Conservation (phyloP, 352 stramenopile genomes). For the Thalassiosira livingstoniorum region DNA sequence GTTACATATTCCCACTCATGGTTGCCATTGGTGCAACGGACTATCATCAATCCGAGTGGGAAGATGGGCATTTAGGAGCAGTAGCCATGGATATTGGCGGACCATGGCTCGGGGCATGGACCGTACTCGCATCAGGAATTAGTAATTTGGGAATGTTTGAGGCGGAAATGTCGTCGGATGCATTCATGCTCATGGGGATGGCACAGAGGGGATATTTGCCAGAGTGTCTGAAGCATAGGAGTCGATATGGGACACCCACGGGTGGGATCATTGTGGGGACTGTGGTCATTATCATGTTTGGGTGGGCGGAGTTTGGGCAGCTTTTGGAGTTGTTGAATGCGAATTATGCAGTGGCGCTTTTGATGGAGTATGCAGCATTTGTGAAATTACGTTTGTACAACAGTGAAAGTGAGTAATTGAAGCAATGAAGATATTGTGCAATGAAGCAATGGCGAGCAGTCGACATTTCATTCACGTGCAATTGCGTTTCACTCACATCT, state of each 20-base stretch:
- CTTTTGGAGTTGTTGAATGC: conserved; percentile 91
- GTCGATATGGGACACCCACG: conserved; percentile 84
- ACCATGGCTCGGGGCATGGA: conserved; percentile 89
- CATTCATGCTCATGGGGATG: conserved; percentile 89
- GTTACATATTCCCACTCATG: conserved; percentile 92
- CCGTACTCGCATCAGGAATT: conserved; percentile 89
- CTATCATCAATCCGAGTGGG: conserved; percentile 86
- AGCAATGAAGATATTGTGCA: background rate
- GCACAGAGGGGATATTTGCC: conserved; percentile 91
- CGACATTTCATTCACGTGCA: too few relatives aligned
- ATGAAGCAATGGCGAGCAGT: too few relatives aligned
- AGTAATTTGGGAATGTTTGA: conserved; percentile 94
- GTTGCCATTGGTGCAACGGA: conserved; percentile 88
- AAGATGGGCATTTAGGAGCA: conserved; percentile 90
- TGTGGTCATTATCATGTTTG: conserved; percentile 88
- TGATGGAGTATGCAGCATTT: conserved; percentile 92
- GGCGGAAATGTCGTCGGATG: conserved; percentile 93
- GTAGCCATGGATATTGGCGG: conserved; percentile 89
- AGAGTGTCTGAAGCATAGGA: conserved; percentile 87
- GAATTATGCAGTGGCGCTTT: conserved; percentile 89
- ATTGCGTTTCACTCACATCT: too few relatives aligned
- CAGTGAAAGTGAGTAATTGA: conserved; percentile 42
- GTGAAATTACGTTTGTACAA: conserved; percentile 84
- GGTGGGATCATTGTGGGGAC: conserved; percentile 89
- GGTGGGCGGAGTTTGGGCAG: conserved; percentile 86